These are phyloP conservation scores for Tulasnella sp. DNA, from an alignment of 768 basidiomycete species.

Conservation along the genomic window DNA sequence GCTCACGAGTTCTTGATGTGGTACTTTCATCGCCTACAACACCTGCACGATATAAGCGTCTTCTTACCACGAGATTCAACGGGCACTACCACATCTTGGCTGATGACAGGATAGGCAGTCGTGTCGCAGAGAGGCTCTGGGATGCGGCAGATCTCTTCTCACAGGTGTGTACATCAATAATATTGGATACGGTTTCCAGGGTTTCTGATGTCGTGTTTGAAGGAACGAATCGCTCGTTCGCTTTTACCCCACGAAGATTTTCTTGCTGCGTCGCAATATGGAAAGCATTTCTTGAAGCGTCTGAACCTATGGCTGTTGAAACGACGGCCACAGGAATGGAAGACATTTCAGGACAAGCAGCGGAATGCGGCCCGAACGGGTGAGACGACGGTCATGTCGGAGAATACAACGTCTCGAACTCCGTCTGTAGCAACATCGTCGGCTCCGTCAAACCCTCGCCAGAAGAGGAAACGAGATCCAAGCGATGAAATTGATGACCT, in stretches of 20 bases:
- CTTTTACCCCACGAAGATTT: conserved; percentile 56
- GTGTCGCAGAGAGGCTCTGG: conserved; percentile 88
- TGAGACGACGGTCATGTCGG: no score
- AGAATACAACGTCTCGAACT: background rate
- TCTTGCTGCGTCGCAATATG: conserved; percentile 68
- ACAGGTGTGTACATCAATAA: conserved; percentile 42
- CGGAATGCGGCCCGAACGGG: background rate
- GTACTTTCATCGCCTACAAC: conserved; percentile 54
- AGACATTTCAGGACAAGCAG: conserved; percentile 37
- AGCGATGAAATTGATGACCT: conserved; percentile 25
- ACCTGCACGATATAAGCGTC: conserved; percentile 48
- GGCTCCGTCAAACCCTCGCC: background rate
- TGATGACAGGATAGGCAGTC: conserved; percentile 81
- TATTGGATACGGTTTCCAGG: background rate
- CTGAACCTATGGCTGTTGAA: conserved; percentile 66
- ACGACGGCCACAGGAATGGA: conserved; percentile 77
- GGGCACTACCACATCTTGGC: conserved; percentile 69
- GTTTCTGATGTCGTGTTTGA: background rate
- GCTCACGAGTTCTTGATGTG: conserved; percentile 67
- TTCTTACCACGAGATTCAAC: conserved; percentile 60
- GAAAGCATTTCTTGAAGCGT: conserved; percentile 73
- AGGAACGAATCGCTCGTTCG: conserved; percentile 89
- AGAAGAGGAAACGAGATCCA: conserved; percentile 15
- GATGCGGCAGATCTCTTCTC: conserved; percentile 81
- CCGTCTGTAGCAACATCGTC: background rate